These are phyloP conservation scores for Pythium brachiatum DNA, from an alignment of 352 stramenopile species.

Conservation along the genomic window DNA sequence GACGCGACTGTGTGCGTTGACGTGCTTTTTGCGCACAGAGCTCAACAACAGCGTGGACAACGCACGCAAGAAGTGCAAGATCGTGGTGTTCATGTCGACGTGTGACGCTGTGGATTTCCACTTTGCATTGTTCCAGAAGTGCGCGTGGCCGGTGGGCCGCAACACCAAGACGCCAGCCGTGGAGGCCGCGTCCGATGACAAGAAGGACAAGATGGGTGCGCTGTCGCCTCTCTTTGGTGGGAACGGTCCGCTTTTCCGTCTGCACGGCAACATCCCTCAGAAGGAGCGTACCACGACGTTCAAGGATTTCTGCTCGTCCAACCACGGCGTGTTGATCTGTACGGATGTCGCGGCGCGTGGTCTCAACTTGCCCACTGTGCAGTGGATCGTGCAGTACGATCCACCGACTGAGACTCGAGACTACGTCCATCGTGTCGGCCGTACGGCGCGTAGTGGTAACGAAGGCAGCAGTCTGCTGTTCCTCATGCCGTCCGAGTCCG, in stretches of 20 bases:
- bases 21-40: constrained; percentile 89
- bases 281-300: constrained; percentile 96
- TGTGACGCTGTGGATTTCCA: constrained; percentile 98
- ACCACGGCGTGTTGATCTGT: constrained; percentile 94
- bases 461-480: constrained; percentile 96
- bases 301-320: constrained; percentile 90
- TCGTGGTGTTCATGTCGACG: constrained; percentile 97
- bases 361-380: constrained; percentile 97
- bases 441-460: constrained; percentile 98
- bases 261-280: constrained; percentile 97
- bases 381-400: constrained; percentile 98
- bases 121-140: constrained; percentile 89
- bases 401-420: constrained; percentile 97
- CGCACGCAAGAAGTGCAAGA: constrained; percentile 53
- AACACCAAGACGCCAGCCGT: neutral
- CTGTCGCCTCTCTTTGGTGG: constrained; percentile 59
- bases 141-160: constrained; percentile 44
- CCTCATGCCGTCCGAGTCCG: constrained; percentile 94
- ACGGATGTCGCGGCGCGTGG: constrained; percentile 98
- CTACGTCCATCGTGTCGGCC: constrained; percentile 99
- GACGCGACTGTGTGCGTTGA: constrained; percentile 89
- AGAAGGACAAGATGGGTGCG: constrained; percentile 37
- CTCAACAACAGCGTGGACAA: constrained; percentile 40
- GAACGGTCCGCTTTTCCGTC: constrained; percentile 60
- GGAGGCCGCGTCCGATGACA: constrained; percentile 6